Base-by-base conservation (phyloP, 2,329 filamentous ascomycete species). In the Alternaria sp. region DNA sequence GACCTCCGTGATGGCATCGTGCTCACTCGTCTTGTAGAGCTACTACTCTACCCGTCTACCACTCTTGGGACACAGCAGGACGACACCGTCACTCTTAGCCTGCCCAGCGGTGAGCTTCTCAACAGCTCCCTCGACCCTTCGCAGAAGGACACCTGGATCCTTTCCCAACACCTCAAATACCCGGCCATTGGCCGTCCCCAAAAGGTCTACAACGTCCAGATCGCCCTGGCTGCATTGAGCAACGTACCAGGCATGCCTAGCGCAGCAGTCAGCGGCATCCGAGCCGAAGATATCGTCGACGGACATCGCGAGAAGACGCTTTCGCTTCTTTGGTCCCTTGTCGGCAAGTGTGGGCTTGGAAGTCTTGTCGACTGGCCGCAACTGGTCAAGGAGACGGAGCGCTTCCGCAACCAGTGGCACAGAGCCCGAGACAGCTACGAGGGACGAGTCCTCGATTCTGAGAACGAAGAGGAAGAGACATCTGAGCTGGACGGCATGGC, bases 251-350 rank as follows among this genome's bases (percentile, higher is more conserved):
- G 82, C 2, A 76, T 83, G 12, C 79, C 75, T 5, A 70, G 74
- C 12, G 80, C 79, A 28, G 75, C 85, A 12, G 73, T 82, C 6
- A 75, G 78, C 21, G 79, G 81, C 32, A 77, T 89, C 36, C 81
- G 77, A 13, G 83, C 88, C 0, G 84, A 86, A 43, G 86, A 90
- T 58, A 85, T 90, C 50, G 87, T 90, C 7, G 84, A 90, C 67
- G 88, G 88, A 3, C 87, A 89, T 68, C 84, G 88, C 9, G 88
- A 90, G 70, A 89, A 87, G 75, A 90, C 88, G 0, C 81, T 90
- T 47, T 84, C 83, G 6, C 79, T 90, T 10, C 80, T 91, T 6
- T 90, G 88, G 88, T 81, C 82, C 4, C 79, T 90, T 21, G 84
- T 90, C 40, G 85, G 85, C 44, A 84, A 83, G 74, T 86, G 85